Conservation (phyloP, 257 asterid species). For the Plantago major region DNA sequence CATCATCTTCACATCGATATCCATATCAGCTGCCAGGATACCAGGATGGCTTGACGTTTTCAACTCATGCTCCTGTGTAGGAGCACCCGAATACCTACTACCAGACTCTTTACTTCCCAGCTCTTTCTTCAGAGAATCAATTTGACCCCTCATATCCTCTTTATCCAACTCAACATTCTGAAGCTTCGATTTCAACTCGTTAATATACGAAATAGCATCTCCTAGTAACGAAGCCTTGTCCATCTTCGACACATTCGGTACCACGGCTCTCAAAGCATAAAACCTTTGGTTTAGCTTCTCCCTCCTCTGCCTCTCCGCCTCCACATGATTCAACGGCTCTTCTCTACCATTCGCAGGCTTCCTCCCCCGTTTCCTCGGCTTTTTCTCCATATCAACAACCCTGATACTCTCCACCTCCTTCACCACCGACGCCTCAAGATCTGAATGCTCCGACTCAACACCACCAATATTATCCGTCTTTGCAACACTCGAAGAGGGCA, state of each 20-base stretch:
- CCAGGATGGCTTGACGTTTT: conserved; percentile 13
- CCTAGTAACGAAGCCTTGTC: conserved; percentile 92
- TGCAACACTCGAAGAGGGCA: conserved; percentile 42
- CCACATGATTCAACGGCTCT: conserved; percentile 89
- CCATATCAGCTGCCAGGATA: conserved; percentile 33
- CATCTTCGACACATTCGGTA: conserved; percentile 85
- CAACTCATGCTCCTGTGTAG: conserved; percentile 22
- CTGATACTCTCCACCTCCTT: conserved; percentile 67
- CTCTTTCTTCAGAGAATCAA: conserved; percentile 53
- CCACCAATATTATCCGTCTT: conserved; percentile 35
- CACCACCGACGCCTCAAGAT: conserved; percentile 72
- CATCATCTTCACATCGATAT: conserved; percentile 65
- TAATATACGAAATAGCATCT: conserved; percentile 74
- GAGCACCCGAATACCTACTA: conserved; percentile 10
- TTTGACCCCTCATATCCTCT: conserved; percentile 44
- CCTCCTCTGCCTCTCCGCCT: conserved; percentile 91
- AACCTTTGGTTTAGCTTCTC: conserved; percentile 83
- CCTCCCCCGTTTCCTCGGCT: conserved; percentile 73
- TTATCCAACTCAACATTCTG: conserved; percentile 40
- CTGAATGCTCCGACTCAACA: conserved; percentile 72
- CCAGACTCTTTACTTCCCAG: conserved; percentile 25
- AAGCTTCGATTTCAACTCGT: conserved; percentile 60
- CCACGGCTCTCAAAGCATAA: conserved; percentile 79
- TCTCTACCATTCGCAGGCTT: conserved; percentile 89
- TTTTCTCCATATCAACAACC: conserved; percentile 60